A percentile compares a stretch with the other conserved stretches of the same genome.
Conservation (phyloP, 2,329 filamentous ascomycete genomes). For the Aureobasidium sp. region DNA sequence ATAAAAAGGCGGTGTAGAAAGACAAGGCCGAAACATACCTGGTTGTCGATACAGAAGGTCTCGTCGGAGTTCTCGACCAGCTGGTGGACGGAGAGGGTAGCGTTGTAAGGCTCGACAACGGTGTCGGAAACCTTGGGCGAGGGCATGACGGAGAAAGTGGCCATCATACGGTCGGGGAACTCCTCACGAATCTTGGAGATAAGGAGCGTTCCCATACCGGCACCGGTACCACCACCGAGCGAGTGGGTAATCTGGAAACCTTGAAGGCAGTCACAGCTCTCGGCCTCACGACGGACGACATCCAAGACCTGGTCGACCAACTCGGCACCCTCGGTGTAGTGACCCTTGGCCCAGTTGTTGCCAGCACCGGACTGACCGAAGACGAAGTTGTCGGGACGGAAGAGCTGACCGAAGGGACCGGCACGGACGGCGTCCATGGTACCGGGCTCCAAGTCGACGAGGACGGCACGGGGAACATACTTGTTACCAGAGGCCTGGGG, state of each 20-base stretch:
- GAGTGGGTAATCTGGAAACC: slow-evolving; percentile 99
- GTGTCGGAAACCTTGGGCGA: slow-evolving; percentile 99
- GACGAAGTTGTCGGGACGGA: slow-evolving; percentile 99
- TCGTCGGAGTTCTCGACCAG: slow-evolving; percentile 99
- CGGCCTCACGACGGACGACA: slow-evolving; percentile 96
- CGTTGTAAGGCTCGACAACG: slow-evolving; percentile 99
- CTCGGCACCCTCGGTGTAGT: slow-evolving; percentile 99
- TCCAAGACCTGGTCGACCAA: slow-evolving; percentile 97
- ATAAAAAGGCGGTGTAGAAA: background rate
- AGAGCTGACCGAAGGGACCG: slow-evolving; percentile 96
- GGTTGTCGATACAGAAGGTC: slow-evolving; percentile 99
- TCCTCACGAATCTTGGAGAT: slow-evolving; percentile 99
- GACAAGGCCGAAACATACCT: slow-evolving; percentile 45
- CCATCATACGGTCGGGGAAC: slow-evolving; percentile 99
- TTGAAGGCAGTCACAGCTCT: slow-evolving; percentile 98
- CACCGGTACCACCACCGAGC: slow-evolving; percentile 98
- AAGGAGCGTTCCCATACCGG: slow-evolving; percentile 98
- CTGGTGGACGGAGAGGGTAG: slow-evolving; percentile 97
- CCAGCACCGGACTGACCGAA: slow-evolving; percentile 99
- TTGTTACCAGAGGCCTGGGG: slow-evolving; percentile 87
- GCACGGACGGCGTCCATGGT: slow-evolving; percentile 99
- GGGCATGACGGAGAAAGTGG: slow-evolving; percentile 97
- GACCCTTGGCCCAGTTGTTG: slow-evolving; percentile 99
- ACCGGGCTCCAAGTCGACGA: slow-evolving; percentile 98
- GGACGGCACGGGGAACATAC: slow-evolving; percentile 97